phyloP scores from a whole-genome alignment of 495 filamentous ascomycete species.

The Geoglossum glabrum region DNA sequence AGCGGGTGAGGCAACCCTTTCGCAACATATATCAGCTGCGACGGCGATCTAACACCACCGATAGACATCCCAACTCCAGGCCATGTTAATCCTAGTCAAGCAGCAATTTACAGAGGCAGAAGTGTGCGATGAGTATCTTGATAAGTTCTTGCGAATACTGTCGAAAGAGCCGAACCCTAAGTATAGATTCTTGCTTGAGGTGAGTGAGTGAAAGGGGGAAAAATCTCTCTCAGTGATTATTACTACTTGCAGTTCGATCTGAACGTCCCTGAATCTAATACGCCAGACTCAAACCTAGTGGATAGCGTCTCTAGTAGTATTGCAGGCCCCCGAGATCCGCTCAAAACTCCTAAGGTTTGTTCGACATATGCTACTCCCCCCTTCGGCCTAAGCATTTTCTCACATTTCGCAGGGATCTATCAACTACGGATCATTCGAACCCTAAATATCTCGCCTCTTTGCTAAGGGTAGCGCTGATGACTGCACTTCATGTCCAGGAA shows the following conservation, averaged over 20 bases:
- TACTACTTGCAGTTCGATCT: too few relatives aligned
- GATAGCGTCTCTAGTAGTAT: background rate
- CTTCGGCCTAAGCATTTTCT: too few relatives aligned
- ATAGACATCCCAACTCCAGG: constrained; percentile 22
- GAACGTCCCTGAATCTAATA: too few relatives aligned
- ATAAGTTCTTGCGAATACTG: constrained; percentile 10
- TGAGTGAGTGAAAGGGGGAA: background rate
- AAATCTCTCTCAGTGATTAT: too few relatives aligned
- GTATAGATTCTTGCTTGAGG: constrained; percentile 21
- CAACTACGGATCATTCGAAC: constrained; percentile 15
- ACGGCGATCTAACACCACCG: background rate
- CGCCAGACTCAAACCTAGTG: background rate
- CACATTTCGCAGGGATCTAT: constrained; percentile 7
- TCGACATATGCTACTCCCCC: too few relatives aligned
- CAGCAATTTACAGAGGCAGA: constrained; percentile 12
- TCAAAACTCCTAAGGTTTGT: background rate
- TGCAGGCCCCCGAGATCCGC: background rate
- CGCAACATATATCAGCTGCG: background rate
- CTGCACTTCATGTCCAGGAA: constrained; percentile 6
- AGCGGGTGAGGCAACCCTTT: constrained; percentile 11
- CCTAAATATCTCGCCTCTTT: constrained; percentile 22
- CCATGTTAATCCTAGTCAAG: constrained; percentile 17
- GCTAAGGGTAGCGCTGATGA: constrained; percentile 21
- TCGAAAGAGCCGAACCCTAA: constrained; percentile 23
- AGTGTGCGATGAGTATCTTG: background rate